Percentiles rank a stretch among this genome's conserved stretches.
Evolutionary conservation across 768 basidiomycete species (phyloP).

Genomic region (Leucogyrophana mollusca): DNA sequence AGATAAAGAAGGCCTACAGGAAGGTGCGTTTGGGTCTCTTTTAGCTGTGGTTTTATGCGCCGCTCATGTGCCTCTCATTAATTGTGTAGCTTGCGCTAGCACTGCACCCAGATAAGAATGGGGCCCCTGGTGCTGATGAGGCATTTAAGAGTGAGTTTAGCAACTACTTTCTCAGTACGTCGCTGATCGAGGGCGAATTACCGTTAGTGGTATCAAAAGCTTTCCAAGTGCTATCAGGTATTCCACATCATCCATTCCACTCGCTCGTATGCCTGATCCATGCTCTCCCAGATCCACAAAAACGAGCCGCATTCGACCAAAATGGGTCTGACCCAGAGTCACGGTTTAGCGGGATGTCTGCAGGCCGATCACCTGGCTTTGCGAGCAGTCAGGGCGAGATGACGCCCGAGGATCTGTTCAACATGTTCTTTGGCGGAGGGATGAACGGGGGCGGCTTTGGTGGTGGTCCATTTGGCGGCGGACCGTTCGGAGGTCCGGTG

Average conservation of each 20-base stretch:
- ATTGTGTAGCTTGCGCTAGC: conserved; percentile 73
- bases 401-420: conserved; percentile 95
- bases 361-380: conserved; percentile 49
- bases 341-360: conserved; percentile 69
- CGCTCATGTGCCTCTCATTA: not conserved
- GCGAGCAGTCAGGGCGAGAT: conserved; percentile 66
- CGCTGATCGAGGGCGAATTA: conserved; percentile 6
- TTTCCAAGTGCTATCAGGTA: conserved; percentile 90
- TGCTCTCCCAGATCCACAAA: conserved; percentile 65
- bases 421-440: conserved; percentile 94
- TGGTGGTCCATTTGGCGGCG: conserved; percentile 52
- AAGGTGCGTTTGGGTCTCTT: conserved; percentile 74
- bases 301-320: conserved; percentile 83
- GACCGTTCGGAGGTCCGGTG: conserved; percentile 48
- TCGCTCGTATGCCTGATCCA: conserved; percentile 8
- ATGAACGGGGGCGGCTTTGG: conserved; percentile 48
- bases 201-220: conserved; percentile 92
- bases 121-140: conserved; percentile 97
- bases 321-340: conserved; percentile 89
- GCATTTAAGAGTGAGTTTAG: conserved; percentile 86
- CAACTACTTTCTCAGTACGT: not conserved
- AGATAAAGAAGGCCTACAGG: conserved; percentile 93
- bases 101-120: conserved; percentile 91
- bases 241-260: not conserved
- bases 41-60: not conserved